Evolutionary conservation across 2,329 filamentous ascomycete species (phyloP), one percentile per base, ranked within the genome.

Genomic region (Fusarium anthophilum): DNA sequence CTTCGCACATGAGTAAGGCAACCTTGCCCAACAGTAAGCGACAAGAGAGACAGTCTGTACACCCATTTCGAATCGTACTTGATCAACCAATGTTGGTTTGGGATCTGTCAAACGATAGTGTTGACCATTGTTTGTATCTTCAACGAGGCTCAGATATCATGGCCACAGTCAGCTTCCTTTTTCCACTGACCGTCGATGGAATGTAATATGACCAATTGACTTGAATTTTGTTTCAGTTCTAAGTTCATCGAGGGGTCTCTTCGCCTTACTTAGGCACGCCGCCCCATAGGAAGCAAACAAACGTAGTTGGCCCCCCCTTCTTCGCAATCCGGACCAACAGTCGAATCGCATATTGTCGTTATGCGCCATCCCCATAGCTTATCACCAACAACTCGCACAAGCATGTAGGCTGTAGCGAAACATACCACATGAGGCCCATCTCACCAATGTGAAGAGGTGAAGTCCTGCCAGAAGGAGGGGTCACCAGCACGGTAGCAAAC

Each of bases 371-470:
- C 62, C 64, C 72, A 66, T 59, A 69, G 65, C 59, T 66, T 55
- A 72, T 78, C 69, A 75, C 76, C 76, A 78, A 77, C 65, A 67
- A 43, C 66, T 59, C 48, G 48, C 62, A 59, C 70, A 55, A 66
- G 41, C 66, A 74, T 72, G 65, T 63, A 73, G 43, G 54, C 28
- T 64, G 61, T 61, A 61, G 41, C 64, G 30, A 57, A 63, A 32
- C 30, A 72, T 73, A 63, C 53, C 57, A 57, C 51, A 69, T 38
- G 48, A 58, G 55, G 53, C 37, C 38, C 32, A 50, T 47, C 68
- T 63, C 62, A 43, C 61, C 55, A 68, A 57, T 57, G 26, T 44
- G 12, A 54, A 37, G 28, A 51, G 43, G 32, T 50, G 37, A 61
- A 64, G 53, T 37, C 45, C 58, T 64, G 56, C 63, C 35, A 66